Evolutionary conservation across 805 yeast genomes (phyloP), one percentile per base, ranked within the genome.

Genomic region (Candida methanosorbosa): DNA sequence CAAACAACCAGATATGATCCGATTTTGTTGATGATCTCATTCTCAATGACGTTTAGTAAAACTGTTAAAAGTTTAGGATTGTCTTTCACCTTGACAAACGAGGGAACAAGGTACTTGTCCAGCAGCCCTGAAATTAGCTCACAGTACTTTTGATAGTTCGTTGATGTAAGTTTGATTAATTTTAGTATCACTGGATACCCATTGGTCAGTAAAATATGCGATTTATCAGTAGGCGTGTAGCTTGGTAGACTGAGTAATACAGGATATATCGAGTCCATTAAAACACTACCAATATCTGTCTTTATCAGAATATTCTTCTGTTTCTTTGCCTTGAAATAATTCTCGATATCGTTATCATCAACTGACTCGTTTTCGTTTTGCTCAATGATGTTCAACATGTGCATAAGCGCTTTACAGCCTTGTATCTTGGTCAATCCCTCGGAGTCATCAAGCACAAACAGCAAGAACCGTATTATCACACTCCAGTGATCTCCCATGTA

Each of bases 211-310:
- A 55, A 40, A 9, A 18, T 2, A 2, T 31, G 19, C 8, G 56
- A 48, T 23, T 48, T 44, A 2, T 35, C 35, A 6, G 34, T 40
- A 1, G 61, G 54, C 4, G 59, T 54, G 14, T 50, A 43, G 5
- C 51, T 31, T 3, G 62, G 62, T 24, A 57, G 40, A 5, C 56
- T 42, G 21, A 57, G 33, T 12, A 57, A 31, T 23, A 50, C 44
- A 2, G 61, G 59, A 4, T 43, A 30, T 3, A 57, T 38, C 2
- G 52, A 33, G 9, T 42, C 52, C 16, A 38, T 43, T 7, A 57
- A 32, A 9, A 57, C 29, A 4, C 43, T 35, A 9, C 37, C 38
- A 5, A 54, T 38, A 11, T 49, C 52, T 3, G 58, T 40, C 27
- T 43, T 41, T 1, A 34, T 32, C 7, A 56, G 32, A 14, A 54